Percentiles rank a stretch among this genome's conserved stretches.
These are phyloP conservation scores for Acacia concinna DNA, from an alignment of 331 rosid species.

Conservation along the genomic window DNA sequence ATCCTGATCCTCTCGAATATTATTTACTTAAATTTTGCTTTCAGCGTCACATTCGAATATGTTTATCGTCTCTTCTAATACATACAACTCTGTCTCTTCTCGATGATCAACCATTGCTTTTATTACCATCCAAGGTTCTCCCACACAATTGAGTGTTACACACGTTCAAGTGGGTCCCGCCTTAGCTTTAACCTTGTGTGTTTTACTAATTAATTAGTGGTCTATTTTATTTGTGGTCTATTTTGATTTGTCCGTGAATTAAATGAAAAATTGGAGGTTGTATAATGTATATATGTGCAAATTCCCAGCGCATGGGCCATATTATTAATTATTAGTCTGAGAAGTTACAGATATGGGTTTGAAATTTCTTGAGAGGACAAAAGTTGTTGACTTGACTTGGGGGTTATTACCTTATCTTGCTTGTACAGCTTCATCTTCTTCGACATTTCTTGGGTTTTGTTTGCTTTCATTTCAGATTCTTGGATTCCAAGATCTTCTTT, in stretches of 20 bases:
- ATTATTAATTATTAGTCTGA: background rate
- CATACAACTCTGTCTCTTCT: background rate
- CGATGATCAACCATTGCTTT: background rate
- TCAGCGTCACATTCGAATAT: background rate
- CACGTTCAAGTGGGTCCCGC: constrained; percentile 8
- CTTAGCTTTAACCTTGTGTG: background rate
- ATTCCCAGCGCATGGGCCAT: background rate
- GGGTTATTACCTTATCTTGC: background rate
- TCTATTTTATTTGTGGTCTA: background rate
- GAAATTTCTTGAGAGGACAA: background rate
- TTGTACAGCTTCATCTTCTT: background rate
- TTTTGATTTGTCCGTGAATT: background rate
- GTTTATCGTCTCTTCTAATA: constrained; percentile 3
- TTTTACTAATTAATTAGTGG: background rate
- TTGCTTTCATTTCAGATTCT: constrained; percentile 14
- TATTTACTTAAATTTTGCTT: background rate
- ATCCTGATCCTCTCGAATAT: no score
- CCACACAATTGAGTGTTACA: background rate
- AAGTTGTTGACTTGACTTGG: background rate
- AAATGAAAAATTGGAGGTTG: background rate
- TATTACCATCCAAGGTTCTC: background rate
- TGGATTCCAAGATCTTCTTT: constrained; percentile 3
- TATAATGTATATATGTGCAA: background rate
- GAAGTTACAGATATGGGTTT: background rate
- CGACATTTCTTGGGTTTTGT: background rate